Base-by-base conservation (phyloP, 2,329 filamentous ascomycete species). In the Fusarium sp. region DNA sequence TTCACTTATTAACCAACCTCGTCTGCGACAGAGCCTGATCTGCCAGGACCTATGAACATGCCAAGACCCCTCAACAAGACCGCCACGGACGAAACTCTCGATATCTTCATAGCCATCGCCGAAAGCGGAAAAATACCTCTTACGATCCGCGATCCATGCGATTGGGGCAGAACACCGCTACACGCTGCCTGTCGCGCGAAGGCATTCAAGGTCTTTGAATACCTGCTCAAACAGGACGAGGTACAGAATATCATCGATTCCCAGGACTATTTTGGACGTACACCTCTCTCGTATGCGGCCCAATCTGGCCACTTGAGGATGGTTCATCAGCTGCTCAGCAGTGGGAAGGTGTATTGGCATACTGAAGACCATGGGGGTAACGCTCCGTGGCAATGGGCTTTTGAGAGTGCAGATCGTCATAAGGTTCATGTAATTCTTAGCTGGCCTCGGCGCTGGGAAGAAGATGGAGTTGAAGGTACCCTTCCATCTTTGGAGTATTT, bases 301-400 rank as follows among this genome's bases (percentile, higher is more conserved):
- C 5, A 37, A 2, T 0, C 7, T 9, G 18, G 18, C 18, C 9
- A 37, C 5, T 1, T n/a, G 3, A 2, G 0, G 0, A 37, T 37
- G 10, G 34, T 2, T n/a, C 10, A n/a, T 37, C 6, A 2, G 34
- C 18, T 37, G 6, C 9, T 37, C 34, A 6, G 5, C 34, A n/a
- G 18, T 37, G 9, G 18, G 18, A 6, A 4, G 6, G 27, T 29
- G 11, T 6, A 13, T 9, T 27, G 24, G 24, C 1, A 27, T 27
- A 4, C 27, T 11, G 3, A 1, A 27, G 27, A 27, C 9, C 0
- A 27, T 11, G 27, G 1, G 10, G 27, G 27, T 27, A 8, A 25
- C 24, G 7, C 6, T 25, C 24, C 24, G 24, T 24, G 24, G 20
- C 20, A 3, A 20, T 20, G 20, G 20, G 20, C 20, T 20, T 20